Evolutionary conservation across 2,329 filamentous ascomycete genomes (phyloP).

Genomic region (Clarireedia hainanense): DNA sequence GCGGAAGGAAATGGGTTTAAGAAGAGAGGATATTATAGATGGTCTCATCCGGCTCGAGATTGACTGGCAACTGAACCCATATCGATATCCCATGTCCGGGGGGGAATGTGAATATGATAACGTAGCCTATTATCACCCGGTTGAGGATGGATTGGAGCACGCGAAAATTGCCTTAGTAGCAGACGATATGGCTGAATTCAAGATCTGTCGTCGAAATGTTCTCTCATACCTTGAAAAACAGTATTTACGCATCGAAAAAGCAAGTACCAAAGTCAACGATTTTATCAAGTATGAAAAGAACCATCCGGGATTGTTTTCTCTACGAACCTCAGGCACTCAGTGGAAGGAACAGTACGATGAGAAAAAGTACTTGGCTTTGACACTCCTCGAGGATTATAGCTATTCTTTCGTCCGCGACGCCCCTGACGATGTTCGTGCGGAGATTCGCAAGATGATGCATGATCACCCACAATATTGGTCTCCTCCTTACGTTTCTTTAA

Average conservation of each 20-base stretch:
- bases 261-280: background rate
- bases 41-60: no score
- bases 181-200: background rate
- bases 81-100: background rate
- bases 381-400: no score
- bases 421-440: no score
- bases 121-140: background rate
- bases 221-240: background rate
- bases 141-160: background rate
- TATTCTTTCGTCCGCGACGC: no score
- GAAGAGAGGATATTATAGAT: background rate
- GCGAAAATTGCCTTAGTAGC: background rate
- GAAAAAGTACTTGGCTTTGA: no score
- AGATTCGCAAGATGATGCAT: no score
- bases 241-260: background rate
- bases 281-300: background rate
- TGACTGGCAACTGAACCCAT: background rate
- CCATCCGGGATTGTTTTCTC: background rate
- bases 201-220: background rate
- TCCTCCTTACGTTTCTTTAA: no score
- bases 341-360: no score
- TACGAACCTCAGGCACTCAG: background rate
- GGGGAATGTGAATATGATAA: background rate
- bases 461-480: no score
- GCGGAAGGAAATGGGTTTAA: constrained; percentile 7